phyloP scores from a whole-genome alignment of 2,329 filamentous ascomycete species.

The Exophiala spinifera region DNA sequence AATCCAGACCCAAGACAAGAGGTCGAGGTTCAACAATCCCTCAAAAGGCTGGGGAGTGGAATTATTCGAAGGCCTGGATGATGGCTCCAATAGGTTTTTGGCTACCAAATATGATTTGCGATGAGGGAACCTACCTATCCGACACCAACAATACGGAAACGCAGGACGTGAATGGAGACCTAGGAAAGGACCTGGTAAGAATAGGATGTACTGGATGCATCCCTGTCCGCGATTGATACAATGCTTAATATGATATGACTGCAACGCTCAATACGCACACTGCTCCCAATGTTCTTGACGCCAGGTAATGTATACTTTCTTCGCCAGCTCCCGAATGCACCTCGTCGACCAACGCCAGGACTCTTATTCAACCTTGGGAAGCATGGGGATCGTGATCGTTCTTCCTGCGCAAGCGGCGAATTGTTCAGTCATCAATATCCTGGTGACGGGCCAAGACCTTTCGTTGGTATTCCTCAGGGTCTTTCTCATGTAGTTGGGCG shows the following conservation, averaged over 20 bases:
- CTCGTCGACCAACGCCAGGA: neutral
- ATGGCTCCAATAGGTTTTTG: constrained; percentile 20
- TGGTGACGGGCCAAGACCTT: constrained; percentile 63
- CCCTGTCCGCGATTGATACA: constrained; percentile 1
- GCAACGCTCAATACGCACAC: constrained; percentile 7
- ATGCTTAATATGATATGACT: constrained; percentile 10
- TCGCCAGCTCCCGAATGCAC: neutral
- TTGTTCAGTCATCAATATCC: constrained; percentile 48
- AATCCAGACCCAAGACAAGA: constrained; percentile 36
- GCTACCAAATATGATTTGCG: neutral
- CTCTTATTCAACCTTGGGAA: neutral
- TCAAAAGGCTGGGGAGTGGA: constrained; percentile 40
- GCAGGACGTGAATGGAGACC: neutral
- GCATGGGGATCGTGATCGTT: neutral
- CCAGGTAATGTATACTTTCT: neutral
- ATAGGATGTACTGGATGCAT: constrained; percentile 7
- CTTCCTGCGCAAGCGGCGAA: neutral
- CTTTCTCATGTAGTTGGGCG: constrained; percentile 90
- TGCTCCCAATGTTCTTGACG: neutral
- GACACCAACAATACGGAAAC: neutral
- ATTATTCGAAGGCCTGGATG: constrained; percentile 45
- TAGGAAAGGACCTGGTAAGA: neutral
- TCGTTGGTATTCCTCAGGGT: constrained; percentile 81
- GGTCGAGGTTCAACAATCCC: constrained; percentile 42
- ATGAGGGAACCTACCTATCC: neutral